Evolutionary conservation across 208 protist genomes (phyloP).

Genomic region (Acanthamoeba royreba): DNA sequence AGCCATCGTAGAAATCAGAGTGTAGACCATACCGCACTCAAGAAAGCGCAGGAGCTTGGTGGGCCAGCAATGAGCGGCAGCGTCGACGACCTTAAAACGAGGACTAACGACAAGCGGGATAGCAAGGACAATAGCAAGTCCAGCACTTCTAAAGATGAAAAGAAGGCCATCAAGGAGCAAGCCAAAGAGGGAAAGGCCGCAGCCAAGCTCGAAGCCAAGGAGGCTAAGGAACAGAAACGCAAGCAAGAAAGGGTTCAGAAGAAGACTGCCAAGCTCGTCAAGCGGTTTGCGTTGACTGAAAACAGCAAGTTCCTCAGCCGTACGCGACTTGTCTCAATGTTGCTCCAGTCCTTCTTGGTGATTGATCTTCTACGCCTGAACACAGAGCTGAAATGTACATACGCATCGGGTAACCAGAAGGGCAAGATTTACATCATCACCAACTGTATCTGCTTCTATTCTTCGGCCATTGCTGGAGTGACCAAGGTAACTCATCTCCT

Average conservation of each 20-base stretch:
- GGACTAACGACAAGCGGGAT: not conserved
- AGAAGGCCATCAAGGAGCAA: not conserved
- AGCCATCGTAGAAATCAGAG: not conserved
- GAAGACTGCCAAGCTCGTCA: not conserved
- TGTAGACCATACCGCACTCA: not conserved
- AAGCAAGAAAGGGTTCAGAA: not conserved
- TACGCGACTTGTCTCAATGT: not conserved
- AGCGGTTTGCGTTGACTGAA: not conserved
- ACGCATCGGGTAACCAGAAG: not conserved
- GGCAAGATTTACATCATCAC: not conserved
- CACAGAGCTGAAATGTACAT: slow-evolving; percentile 1
- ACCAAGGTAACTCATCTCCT: not conserved
- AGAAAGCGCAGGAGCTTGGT: not conserved
- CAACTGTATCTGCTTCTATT: slow-evolving; percentile 11
- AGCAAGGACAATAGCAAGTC: not conserved
- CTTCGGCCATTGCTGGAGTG: not conserved
- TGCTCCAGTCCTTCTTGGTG: not conserved
- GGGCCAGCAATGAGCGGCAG: not conserved
- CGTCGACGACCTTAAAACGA: not conserved
- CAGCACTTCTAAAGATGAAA: not conserved
- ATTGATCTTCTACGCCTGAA: not conserved
- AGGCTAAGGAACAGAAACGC: not conserved
- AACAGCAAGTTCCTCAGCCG: not conserved
- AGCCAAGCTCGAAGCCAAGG: not conserved
- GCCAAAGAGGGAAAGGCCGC: not conserved